These are phyloP conservation scores for Metschnikowia hibisci DNA, from an alignment of 805 yeast species.

Conservation along the genomic window DNA sequence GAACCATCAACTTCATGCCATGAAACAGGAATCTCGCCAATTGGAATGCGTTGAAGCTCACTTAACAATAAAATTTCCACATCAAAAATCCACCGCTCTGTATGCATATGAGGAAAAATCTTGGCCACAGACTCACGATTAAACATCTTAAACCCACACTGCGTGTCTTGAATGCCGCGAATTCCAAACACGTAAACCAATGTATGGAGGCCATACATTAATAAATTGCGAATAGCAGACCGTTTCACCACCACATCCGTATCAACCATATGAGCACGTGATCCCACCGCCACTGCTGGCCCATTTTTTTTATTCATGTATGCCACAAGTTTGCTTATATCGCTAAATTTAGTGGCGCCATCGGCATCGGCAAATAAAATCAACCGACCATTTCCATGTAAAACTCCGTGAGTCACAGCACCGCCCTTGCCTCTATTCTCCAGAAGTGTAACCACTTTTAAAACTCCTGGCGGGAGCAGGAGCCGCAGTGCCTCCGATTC, in stretches of 20 bases:
- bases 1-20: slow-evolving; percentile 99
- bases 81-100: slow-evolving; percentile 98
- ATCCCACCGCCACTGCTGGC: slow-evolving; percentile 78
- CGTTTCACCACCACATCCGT: slow-evolving; percentile 97
- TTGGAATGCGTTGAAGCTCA: slow-evolving; percentile 58
- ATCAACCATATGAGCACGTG: slow-evolving; percentile 94
- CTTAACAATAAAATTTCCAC: slow-evolving; percentile 87
- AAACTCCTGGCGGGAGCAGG: slow-evolving; percentile 48
- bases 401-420: slow-evolving; percentile 91
- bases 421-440: slow-evolving; percentile 89
- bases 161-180: slow-evolving; percentile 83
- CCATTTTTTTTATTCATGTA: slow-evolving; percentile 30
- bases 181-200: slow-evolving; percentile 88
- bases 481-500: slow-evolving; percentile 53
- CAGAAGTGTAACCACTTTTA: slow-evolving; percentile 67
- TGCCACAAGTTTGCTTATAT: slow-evolving; percentile 50
- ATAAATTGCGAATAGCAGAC: slow-evolving; percentile 77
- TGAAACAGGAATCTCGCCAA: slow-evolving; percentile 78
- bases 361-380: slow-evolving; percentile 95
- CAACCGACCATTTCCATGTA: slow-evolving; percentile 66
- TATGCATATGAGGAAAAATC: slow-evolving; percentile 88
- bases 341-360: slow-evolving; percentile 85
- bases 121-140: slow-evolving; percentile 58
- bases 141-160: slow-evolving; percentile 95
- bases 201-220: slow-evolving; percentile 90